Evolutionary conservation across 1,139 yeast genomes (phyloP).

Genomic region (Magnusiomyces ingens): DNA sequence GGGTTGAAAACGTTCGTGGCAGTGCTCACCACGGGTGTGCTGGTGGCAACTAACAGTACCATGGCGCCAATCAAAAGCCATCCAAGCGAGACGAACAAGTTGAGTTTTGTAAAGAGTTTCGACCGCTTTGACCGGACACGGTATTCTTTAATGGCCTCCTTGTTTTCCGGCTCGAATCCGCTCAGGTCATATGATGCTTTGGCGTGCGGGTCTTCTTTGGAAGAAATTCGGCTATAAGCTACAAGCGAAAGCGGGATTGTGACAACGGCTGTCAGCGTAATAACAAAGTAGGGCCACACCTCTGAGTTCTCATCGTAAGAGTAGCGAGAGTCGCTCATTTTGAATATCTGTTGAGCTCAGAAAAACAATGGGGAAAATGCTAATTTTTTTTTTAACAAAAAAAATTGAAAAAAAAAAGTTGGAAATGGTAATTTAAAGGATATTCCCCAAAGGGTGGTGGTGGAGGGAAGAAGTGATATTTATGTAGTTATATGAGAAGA

Average conservation of each 20-base stretch:
- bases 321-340: slow-evolving; percentile 38
- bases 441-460: not conserved
- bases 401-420: too few relatives aligned
- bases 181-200: slow-evolving; percentile 6
- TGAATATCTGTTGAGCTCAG: not conserved
- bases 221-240: slow-evolving; percentile 26
- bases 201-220: slow-evolving; percentile 8
- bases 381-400: too few relatives aligned
- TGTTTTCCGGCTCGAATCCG: slow-evolving; percentile 38
- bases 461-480: not conserved
- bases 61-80: slow-evolving; percentile 58
- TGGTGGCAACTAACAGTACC: slow-evolving; percentile 41
- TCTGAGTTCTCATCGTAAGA: slow-evolving; percentile 84
- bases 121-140: slow-evolving; percentile 32
- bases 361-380: not conserved
- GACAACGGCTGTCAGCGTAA: slow-evolving; percentile 62
- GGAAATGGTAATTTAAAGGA: too few relatives aligned
- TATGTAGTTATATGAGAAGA: not conserved
- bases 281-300: slow-evolving; percentile 91
- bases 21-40: slow-evolving; percentile 37
- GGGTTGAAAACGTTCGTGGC: slow-evolving; percentile 72
- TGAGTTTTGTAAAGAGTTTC: slow-evolving; percentile 23
- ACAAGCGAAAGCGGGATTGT: slow-evolving; percentile 63
- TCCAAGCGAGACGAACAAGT: slow-evolving; percentile 49
- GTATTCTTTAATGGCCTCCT: slow-evolving; percentile 39